Percentiles rank a stretch among this genome's conserved stretches.
Evolutionary conservation across 2,329 filamentous ascomycete genomes (phyloP).

Genomic region (Aciculosporium take): DNA sequence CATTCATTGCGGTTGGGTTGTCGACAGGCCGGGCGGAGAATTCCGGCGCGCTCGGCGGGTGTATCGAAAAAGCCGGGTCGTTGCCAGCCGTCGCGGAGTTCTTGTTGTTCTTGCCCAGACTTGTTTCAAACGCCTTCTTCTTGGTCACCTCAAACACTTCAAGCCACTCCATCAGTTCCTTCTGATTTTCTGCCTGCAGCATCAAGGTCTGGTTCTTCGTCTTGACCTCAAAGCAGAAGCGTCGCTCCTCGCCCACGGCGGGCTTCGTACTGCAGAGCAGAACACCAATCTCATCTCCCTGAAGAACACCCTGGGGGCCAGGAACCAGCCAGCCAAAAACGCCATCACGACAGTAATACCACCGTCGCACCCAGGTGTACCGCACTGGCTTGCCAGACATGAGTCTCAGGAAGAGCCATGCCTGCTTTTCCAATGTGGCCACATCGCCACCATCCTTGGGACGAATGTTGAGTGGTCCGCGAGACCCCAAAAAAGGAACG

Average conservation of each 20-base stretch:
- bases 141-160: conserved; percentile 88
- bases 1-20: conserved; percentile 46
- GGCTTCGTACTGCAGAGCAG: conserved; percentile 86
- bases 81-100: conserved; percentile 32
- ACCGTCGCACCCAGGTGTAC: conserved; percentile 78
- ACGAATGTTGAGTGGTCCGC: conserved; percentile 50
- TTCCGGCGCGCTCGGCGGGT: conserved; percentile 72
- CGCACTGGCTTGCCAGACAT: conserved; percentile 77
- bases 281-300: conserved; percentile 92
- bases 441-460: conserved; percentile 34
- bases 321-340: conserved; percentile 93
- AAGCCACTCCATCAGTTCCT: conserved; percentile 88
- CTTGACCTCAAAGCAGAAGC: conserved; percentile 97
- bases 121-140: conserved; percentile 73
- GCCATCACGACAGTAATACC: conserved; percentile 92
- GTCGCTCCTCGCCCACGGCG: conserved; percentile 78
- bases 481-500: conserved; percentile 69
- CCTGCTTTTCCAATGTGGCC: conserved; percentile 71
- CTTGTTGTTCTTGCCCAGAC: conserved; percentile 37
- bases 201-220: conserved; percentile 86
- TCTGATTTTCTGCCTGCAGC: conserved; percentile 84
- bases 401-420: conserved; percentile 78
- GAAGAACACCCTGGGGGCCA: conserved; percentile 72
- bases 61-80: conserved; percentile 82
- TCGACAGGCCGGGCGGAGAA: conserved; percentile 73